These are phyloP conservation scores for Lignosus rhinocerotis DNA, from an alignment of 1,284 basidiomycete genomes.

Conservation along the genomic window DNA sequence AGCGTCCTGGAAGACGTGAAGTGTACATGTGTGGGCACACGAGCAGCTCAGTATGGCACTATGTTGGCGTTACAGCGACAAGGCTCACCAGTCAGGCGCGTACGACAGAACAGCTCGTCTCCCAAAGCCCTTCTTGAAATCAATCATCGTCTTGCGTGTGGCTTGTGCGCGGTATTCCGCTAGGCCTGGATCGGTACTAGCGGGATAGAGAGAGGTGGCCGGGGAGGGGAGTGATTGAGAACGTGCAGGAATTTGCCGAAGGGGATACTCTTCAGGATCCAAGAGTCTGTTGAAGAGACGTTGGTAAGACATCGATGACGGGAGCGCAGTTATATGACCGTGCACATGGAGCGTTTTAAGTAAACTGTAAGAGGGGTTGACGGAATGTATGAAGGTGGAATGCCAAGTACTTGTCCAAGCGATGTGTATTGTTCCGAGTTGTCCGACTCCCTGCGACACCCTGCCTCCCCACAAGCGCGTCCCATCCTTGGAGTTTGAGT, in stretches of 20 bases:
- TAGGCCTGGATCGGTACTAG: not conserved
- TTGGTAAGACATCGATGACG: constrained; percentile 17
- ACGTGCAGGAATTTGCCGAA: constrained; percentile 2
- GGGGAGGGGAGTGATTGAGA: not conserved
- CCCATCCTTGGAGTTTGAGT: too few species aligned
- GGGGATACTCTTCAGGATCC: constrained; percentile 16
- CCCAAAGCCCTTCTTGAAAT: not conserved
- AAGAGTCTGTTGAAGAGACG: too few species aligned
- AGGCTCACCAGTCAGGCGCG: constrained; percentile 70
- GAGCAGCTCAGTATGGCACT: not conserved
- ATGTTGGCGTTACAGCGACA: not conserved
- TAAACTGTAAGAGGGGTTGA: not conserved
- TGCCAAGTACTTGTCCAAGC: too few species aligned
- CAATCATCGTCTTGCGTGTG: not conserved
- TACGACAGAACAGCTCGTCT: constrained; percentile 54
- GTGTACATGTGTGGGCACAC: constrained; percentile 27
- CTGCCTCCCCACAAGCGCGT: too few species aligned
- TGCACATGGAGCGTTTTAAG: not conserved
- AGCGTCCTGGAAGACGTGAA: constrained; percentile 42
- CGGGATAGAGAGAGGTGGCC: constrained; percentile 2
- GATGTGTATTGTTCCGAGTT: too few species aligned
- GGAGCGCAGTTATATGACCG: not conserved
- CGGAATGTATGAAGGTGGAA: not conserved
- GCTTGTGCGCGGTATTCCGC: not conserved
- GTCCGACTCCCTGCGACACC: too few species aligned